Percentiles rank a stretch among this genome's conserved stretches.
Conservation (phyloP, 2,329 filamentous ascomycete genomes). For the Tolypocladium tropicale region DNA sequence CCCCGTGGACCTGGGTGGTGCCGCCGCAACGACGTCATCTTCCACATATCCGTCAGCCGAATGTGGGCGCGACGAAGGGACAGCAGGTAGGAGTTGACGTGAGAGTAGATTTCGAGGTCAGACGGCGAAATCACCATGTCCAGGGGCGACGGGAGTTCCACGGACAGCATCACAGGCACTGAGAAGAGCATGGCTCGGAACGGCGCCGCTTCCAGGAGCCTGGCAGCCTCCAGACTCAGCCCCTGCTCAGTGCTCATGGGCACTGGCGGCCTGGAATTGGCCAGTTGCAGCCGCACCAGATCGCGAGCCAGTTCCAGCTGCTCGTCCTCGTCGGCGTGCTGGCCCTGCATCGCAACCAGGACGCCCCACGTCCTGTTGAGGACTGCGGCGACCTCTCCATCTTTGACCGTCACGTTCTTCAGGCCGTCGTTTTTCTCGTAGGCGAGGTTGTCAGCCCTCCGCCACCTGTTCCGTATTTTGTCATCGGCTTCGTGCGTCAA, state of each 20-base stretch:
- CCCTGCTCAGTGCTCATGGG: slow-evolving; percentile 27
- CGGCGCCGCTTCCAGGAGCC: slow-evolving; percentile 36
- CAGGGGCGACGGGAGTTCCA: slow-evolving; percentile 67
- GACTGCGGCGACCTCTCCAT: slow-evolving; percentile 73
- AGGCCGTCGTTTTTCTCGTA: slow-evolving; percentile 42
- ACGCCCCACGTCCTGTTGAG: slow-evolving; percentile 70
- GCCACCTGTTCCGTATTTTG: slow-evolving; percentile 64
- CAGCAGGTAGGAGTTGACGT: slow-evolving; percentile 79
- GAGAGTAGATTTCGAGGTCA: slow-evolving; percentile 71
- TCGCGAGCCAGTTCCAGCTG: slow-evolving; percentile 74
- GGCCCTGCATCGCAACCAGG: slow-evolving; percentile 62
- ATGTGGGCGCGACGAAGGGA: slow-evolving; percentile 80
- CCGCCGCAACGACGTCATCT: slow-evolving; percentile 65
- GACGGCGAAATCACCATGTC: slow-evolving; percentile 75
- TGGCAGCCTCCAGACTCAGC: slow-evolving; percentile 17
- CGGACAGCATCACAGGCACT: slow-evolving; percentile 54
- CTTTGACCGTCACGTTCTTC: slow-evolving; percentile 57
- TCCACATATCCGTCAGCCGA: slow-evolving; percentile 78
- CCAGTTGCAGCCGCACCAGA: slow-evolving; percentile 57
- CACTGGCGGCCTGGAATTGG: slow-evolving; percentile 33
- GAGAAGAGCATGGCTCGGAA: slow-evolving; percentile 81
- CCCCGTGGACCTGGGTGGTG: slow-evolving; percentile 61
- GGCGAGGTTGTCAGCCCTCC: slow-evolving; percentile 47
- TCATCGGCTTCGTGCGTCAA: slow-evolving; percentile 79
- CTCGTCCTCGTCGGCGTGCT: slow-evolving; percentile 68